phyloP scores from a whole-genome alignment of 2,329 filamentous ascomycete genomes.

The Juglanconis juglandina region DNA sequence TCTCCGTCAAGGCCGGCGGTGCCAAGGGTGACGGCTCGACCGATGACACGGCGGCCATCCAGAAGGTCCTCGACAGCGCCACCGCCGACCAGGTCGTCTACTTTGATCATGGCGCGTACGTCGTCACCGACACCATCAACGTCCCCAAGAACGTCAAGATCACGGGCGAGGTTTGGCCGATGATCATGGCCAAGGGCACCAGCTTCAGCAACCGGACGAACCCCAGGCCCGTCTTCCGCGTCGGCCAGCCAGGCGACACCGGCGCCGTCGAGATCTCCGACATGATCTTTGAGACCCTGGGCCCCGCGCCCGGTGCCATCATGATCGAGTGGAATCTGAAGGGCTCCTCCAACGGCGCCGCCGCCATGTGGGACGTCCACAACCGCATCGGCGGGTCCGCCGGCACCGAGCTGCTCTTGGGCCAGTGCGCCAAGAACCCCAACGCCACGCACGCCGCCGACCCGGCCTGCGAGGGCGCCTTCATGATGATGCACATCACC shows the following conservation, averaged over 20 bases:
- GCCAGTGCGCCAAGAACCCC: conserved; percentile 76
- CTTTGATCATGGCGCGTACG: conserved; percentile 72
- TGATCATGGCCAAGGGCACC: conserved; percentile 77
- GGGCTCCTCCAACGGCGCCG: conserved; percentile 62
- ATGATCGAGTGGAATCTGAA: conserved; percentile 89
- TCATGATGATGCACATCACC: conserved; percentile 66
- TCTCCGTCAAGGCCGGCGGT: conserved; percentile 78
- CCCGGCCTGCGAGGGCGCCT: conserved; percentile 68
- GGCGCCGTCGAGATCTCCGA: conserved; percentile 86
- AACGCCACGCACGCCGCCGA: conserved; percentile 58
- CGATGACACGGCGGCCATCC: conserved; percentile 84
- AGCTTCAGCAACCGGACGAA: conserved; percentile 72
- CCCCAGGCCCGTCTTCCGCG: conserved; percentile 79
- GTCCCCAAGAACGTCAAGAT: conserved; percentile 80
- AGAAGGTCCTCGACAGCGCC: conserved; percentile 69
- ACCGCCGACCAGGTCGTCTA: conserved; percentile 64
- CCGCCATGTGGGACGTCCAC: conserved; percentile 93
- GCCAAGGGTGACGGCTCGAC: conserved; percentile 83
- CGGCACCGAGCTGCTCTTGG: conserved; percentile 77
- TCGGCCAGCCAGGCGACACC: conserved; percentile 72
- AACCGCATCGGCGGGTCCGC: conserved; percentile 85
- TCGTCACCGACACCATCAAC: conserved; percentile 66
- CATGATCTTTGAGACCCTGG: conserved; percentile 78
- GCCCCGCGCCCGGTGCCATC: conserved; percentile 80
- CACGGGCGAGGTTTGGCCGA: conserved; percentile 85